Evolutionary conservation across 2,329 filamentous ascomycete species (phyloP), one percentile per base, ranked within the genome.

Genomic region (Zarea fungicola): DNA sequence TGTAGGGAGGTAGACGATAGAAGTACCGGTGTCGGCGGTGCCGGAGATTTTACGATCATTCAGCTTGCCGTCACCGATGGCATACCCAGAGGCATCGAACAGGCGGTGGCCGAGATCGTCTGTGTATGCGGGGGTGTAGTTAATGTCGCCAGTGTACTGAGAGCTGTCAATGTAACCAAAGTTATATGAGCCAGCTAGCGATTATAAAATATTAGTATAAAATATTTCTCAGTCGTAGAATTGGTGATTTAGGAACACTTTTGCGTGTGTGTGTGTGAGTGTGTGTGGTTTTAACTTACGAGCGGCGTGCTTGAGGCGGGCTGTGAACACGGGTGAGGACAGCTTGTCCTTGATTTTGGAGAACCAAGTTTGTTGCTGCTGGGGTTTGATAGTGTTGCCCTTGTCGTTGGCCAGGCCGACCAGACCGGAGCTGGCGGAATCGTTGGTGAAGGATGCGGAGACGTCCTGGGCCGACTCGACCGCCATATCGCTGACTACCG

Each of bases 81-180:
- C 32, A 37, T 60, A 61, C 36, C 59, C 56, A 8, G 25, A 41
- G 18, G 56, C 52, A 11, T 55, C 57, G 39, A 58, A 61, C 22
- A 40, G 42, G 85, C 86, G 90, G 70, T 83, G 88, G 9, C 85
- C 86, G 21, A 72, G 66, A 14, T 72, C 73, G 22, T 72, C 74
- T 60, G 87, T 78, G 53, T 89, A 52, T 6, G 49, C 73, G 9
- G 76, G 69, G 18, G 82, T 72, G 62, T 82, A 88, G 19, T 73
- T 66, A 58, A 91, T 75, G 4, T 74, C 58, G 28, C 85, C 86
- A 2, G 64, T 71, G 63, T 85, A 86, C 57, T 86, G 81, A 49
- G 68, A 68, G 2, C 59, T 61, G 62, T 91, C 84, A 58, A 91
- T 82, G 56, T 66, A 75, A 52, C 87, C 87, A 58, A 91, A 91